Evolutionary conservation across 352 stramenopile genomes (phyloP), one percentile per base, ranked within the genome.

Genomic region (Blastocystis sp.): DNA sequence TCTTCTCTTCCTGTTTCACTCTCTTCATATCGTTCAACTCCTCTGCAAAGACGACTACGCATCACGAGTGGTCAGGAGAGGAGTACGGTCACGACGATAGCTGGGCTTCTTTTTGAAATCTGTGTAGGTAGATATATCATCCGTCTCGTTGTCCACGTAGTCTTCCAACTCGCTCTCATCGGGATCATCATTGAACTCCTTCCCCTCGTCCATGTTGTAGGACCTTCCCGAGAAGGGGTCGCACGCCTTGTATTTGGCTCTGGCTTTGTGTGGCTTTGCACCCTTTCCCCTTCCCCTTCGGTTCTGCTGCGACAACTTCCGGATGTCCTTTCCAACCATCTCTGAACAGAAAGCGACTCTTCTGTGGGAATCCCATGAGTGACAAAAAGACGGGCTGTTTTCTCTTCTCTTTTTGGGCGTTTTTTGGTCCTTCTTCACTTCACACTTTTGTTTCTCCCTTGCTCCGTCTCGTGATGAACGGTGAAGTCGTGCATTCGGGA

Each of bases 41-140:
- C 21, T 81, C 71, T 23, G 71, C 71, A 65, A 81, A 81, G 17
- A 81, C n/a, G 43, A 81, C 71, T 81, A 81, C 7, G 17, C 48
- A 64, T 81, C 14, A 79, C 23, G 10, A 81, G 17, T 14, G 2
- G 0, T 14, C n/a, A 41, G 28, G 21, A 66, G 40, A 10, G n/a
- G 10, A n/a, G 48, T 64, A 81, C 71, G 64, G 40, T 81, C 45
- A 53, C 71, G 71, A 48, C 71, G 71, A 65, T 81, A 81, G 21
- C 66, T 81, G 23, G 71, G 71, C 60, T 81, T 81, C 28, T 81
- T 19, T 38, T 66, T 64, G 66, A 53, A 81, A 7, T 21, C 43
- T 64, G 43, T 81, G 43, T 81, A 81, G 14, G 38, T 81, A 21
- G 5, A 43, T 34, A 41, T 81, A 56, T 81, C 71, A 34, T 81